These are phyloP conservation scores for Leucocoprinus sp. DNA, from an alignment of 768 basidiomycete genomes.

Conservation along the genomic window DNA sequence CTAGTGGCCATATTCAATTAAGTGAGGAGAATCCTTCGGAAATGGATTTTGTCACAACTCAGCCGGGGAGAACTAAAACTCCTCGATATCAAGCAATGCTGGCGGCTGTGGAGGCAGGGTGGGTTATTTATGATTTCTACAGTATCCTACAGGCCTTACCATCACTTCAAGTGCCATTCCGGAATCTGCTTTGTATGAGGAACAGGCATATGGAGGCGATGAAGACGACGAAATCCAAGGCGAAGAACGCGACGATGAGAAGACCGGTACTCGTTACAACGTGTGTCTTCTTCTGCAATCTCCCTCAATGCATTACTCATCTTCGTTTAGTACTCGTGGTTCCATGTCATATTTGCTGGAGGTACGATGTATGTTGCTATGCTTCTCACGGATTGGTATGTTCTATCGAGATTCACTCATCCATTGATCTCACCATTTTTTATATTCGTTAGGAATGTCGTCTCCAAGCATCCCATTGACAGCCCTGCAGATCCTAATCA, in stretches of 20 bases:
- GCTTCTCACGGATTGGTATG: slow-evolving; percentile 94
- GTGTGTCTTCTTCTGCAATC: slow-evolving; percentile 35
- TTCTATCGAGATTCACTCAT: neutral
- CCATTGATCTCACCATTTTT: neutral
- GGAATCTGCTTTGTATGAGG: slow-evolving; percentile 82
- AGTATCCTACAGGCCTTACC: neutral
- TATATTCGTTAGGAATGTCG: slow-evolving; percentile 61
- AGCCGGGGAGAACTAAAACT: slow-evolving; percentile 76
- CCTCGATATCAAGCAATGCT: slow-evolving; percentile 90
- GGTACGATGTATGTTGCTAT: slow-evolving; percentile 98
- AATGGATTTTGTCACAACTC: slow-evolving; percentile 68
- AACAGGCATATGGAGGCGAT: slow-evolving; percentile 67
- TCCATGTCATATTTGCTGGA: slow-evolving; percentile 95
- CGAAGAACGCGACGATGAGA: slow-evolving; percentile 86
- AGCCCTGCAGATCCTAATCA: slow-evolving; percentile 43
- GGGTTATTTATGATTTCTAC: slow-evolving; percentile 17
- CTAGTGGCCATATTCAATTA: slow-evolving; percentile 61
- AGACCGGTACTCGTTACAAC: slow-evolving; percentile 89
- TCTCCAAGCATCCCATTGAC: slow-evolving; percentile 45
- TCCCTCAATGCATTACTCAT: neutral
- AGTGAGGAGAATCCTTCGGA: slow-evolving; percentile 57
- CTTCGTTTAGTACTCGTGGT: slow-evolving; percentile 99
- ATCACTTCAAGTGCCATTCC: slow-evolving; percentile 71
- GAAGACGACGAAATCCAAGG: slow-evolving; percentile 61
- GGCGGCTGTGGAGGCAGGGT: slow-evolving; percentile 96